Percentiles rank a stretch among this genome's conserved stretches.
These are phyloP conservation scores for Diaporthe velutina DNA, from an alignment of 2,329 filamentous ascomycete genomes.

Conservation along the genomic window DNA sequence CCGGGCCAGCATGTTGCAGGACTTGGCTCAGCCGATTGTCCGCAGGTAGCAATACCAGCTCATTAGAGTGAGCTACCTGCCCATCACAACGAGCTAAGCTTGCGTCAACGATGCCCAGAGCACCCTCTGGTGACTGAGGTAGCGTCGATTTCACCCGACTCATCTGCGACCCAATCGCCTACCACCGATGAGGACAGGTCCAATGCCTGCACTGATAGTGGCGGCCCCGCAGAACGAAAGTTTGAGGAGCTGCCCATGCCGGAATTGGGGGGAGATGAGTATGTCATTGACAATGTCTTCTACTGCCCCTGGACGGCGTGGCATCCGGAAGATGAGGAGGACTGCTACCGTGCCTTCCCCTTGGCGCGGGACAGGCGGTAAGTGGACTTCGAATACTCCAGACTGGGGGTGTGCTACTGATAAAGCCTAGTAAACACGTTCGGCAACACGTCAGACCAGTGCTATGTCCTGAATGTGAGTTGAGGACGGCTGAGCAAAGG, in stretches of 20 bases:
- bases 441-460: not conserved
- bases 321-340: not conserved
- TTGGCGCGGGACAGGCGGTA: not conserved
- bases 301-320: not conserved
- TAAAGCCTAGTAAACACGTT: not conserved
- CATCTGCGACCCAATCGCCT: not conserved
- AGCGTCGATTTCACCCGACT: not conserved
- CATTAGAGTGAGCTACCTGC: slow-evolving; percentile 10
- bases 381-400: not conserved
- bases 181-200: not conserved
- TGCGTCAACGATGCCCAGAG: not conserved
- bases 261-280: not conserved
- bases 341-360: fast-evolving
- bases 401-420: not conserved
- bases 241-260: slow-evolving; percentile 1
- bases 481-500: not conserved
- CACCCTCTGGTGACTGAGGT: not conserved
- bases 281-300: not conserved
- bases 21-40: not conserved
- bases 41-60: not conserved
- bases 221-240: not conserved
- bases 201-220: not conserved
- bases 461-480: not conserved
- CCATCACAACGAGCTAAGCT: not conserved
- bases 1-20: not conserved